Conservation (phyloP, 441 rosid genomes). For the Theobroma grandiflorum region DNA sequence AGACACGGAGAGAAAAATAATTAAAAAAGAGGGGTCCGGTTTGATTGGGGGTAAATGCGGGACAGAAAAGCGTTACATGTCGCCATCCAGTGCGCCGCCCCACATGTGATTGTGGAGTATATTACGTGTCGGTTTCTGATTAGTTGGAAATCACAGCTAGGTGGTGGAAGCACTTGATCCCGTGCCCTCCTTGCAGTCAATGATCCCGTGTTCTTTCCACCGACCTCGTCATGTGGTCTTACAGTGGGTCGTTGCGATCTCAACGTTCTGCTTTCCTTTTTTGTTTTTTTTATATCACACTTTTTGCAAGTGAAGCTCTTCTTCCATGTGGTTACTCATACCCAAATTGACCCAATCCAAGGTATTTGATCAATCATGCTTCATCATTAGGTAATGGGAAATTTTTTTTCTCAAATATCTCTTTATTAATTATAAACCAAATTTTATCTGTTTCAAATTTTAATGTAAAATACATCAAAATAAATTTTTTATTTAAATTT, state of each 20-base stretch:
- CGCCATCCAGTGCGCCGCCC: conserved; percentile 57
- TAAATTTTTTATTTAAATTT: too few relatives aligned
- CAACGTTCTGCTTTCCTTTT: too few relatives aligned
- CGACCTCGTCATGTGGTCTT: conserved; percentile 38
- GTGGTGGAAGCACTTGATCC: neutral
- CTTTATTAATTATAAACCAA: too few relatives aligned
- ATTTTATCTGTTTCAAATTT: too few relatives aligned
- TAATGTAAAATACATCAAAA: too few relatives aligned
- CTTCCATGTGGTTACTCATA: neutral
- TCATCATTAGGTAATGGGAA: too few relatives aligned
- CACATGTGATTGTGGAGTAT: conserved; percentile 43
- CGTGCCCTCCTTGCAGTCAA: neutral
- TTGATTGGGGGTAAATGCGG: neutral
- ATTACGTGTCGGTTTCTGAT: conserved; percentile 38
- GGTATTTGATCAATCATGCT: too few relatives aligned
- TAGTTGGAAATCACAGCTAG: neutral
- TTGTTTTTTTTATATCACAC: too few relatives aligned
- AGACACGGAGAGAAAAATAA: neutral
- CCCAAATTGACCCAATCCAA: too few relatives aligned
- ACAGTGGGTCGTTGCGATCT: neutral
- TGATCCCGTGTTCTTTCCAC: conserved; percentile 23
- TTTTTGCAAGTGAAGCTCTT: neutral
- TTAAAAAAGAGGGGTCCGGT: neutral
- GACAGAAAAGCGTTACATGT: conserved; percentile 25
- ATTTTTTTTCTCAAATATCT: too few relatives aligned